phyloP scores from a whole-genome alignment of 164 flowering plant species.

The Dillenia suffruticosa region DNA sequence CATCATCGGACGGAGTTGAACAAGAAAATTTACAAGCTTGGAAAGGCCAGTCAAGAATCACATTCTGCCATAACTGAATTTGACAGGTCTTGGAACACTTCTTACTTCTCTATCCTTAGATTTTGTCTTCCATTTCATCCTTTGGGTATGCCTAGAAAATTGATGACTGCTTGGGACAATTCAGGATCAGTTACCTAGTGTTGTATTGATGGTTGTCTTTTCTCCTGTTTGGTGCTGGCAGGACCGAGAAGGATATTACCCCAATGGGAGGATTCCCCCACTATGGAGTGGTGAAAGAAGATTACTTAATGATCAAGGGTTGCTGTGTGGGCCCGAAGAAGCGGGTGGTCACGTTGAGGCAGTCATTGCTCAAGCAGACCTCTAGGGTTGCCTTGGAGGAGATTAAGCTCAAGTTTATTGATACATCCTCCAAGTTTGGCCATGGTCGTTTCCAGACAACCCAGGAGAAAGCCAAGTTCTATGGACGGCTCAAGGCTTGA shows the following conservation, averaged over 20 bases:
- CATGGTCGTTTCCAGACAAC: conserved; percentile 76
- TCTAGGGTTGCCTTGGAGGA: conserved; percentile 67
- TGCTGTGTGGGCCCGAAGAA: conserved; percentile 83
- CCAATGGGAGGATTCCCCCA: conserved; percentile 87
- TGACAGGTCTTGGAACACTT: conserved; percentile 33
- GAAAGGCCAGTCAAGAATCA: conserved; percentile 57
- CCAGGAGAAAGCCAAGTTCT: conserved; percentile 64
- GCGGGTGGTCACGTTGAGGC: conserved; percentile 68
- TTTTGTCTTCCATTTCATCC: background rate
- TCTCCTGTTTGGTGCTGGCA: conserved; percentile 49
- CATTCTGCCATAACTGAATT: conserved; percentile 61
- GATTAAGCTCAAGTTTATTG: conserved; percentile 74
- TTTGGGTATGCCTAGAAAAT: background rate
- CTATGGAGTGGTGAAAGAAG: conserved; percentile 64
- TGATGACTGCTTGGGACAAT: background rate
- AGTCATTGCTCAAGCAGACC: conserved; percentile 64
- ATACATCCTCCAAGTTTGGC: conserved; percentile 73
- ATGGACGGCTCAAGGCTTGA: conserved; percentile 55
- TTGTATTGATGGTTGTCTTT: background rate
- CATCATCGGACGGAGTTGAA: conserved; percentile 76
- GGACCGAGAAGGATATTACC: conserved; percentile 81
- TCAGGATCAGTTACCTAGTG: background rate
- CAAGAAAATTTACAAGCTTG: conserved; percentile 70
- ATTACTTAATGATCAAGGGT: conserved; percentile 65
- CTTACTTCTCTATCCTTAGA: background rate